A percentile compares a stretch with the other conserved stretches of the same genome.
phyloP scores from a whole-genome alignment of 257 asterid genomes.

The Thymus quinquecostatus region DNA sequence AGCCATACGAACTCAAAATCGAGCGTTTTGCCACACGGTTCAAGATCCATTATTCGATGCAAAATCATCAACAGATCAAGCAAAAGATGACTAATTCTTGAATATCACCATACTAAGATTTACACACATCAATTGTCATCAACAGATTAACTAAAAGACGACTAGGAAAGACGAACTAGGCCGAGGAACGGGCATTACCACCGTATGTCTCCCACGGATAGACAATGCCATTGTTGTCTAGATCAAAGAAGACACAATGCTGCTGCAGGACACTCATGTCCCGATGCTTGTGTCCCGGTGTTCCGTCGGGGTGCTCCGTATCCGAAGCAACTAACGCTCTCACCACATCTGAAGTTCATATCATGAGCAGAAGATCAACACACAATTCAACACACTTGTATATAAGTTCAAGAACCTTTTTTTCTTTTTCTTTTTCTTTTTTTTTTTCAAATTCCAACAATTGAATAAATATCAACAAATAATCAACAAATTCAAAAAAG shows the following conservation, averaged over 20 bases:
- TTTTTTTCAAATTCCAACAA: too few species aligned
- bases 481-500: too few species aligned
- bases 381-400: too few species aligned
- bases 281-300: conserved; percentile 59
- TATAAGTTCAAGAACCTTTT: too few species aligned
- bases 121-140: background rate
- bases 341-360: conserved; percentile 56
- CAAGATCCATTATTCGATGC: background rate
- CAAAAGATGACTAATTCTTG: too few species aligned
- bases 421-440: too few species aligned
- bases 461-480: too few species aligned
- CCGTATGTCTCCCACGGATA: conserved; percentile 66
- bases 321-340: conserved; percentile 73
- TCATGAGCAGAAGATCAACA: too few species aligned
- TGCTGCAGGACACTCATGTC: conserved; percentile 79
- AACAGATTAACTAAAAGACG: background rate
- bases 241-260: conserved; percentile 80
- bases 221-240: conserved; percentile 74
- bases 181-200: conserved; percentile 29
- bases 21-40: too few species aligned
- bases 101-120: background rate
- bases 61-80: background rate
- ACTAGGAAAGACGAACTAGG: background rate
- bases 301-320: conserved; percentile 74
- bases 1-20: background rate